phyloP scores from a whole-genome alignment of 306 rosid species.

The Hippophae gyantsensis region DNA sequence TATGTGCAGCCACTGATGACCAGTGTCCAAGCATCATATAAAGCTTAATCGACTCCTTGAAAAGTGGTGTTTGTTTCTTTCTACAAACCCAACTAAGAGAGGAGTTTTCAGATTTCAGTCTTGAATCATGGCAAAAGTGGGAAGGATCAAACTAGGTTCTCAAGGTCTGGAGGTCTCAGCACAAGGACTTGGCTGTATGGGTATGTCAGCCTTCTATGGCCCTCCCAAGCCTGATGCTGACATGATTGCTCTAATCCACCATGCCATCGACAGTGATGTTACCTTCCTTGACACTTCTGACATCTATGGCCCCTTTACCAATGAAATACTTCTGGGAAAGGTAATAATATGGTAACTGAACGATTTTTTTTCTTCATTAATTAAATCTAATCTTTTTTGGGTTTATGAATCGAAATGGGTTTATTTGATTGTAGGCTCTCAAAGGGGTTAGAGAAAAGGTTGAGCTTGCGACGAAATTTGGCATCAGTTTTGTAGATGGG shows the following conservation, averaged over 20 bases:
- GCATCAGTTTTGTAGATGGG: conserved; percentile 1
- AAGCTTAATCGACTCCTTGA: too few species aligned
- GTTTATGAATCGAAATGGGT: not conserved
- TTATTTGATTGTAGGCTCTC: conserved; percentile 20
- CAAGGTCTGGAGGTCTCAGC: conserved; percentile 48
- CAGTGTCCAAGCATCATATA: too few species aligned
- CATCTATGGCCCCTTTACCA: conserved; percentile 50
- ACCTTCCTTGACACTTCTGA: conserved; percentile 65
- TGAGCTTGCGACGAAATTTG: conserved; percentile 61
- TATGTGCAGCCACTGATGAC: too few species aligned
- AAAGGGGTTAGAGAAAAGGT: conserved; percentile 34
- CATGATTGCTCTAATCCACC: conserved; percentile 57
- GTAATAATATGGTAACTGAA: not conserved
- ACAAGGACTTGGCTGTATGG: conserved; percentile 68
- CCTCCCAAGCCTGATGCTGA: conserved; percentile 55
- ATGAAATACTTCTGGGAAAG: conserved; percentile 53
- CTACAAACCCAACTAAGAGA: too few species aligned
- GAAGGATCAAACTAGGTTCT: conserved; percentile 55
- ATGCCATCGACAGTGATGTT: conserved; percentile 44
- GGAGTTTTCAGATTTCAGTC: too few species aligned
- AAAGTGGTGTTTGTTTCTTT: too few species aligned
- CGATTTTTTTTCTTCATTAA: not conserved
- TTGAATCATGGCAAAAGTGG: conserved; percentile 25
- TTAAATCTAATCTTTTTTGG: not conserved
- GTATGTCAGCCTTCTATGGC: conserved; percentile 61